Evolutionary conservation across 2,329 filamentous ascomycete genomes (phyloP).

Genomic region (Trichoderma sp.): DNA sequence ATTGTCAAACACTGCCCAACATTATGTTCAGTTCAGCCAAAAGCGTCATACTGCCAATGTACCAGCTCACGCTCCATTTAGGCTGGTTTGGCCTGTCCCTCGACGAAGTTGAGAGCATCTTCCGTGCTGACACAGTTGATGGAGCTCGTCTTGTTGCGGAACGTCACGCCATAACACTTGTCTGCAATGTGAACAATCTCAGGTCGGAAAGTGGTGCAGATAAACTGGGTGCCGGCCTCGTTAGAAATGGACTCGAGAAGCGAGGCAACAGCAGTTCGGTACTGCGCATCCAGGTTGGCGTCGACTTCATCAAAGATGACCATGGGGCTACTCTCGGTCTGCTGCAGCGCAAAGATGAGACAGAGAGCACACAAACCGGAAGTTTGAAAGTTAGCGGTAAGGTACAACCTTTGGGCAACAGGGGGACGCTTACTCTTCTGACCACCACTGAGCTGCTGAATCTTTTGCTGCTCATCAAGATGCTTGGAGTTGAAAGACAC

Average conservation of each 20-base stretch:
- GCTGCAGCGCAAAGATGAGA: slow-evolving; percentile 97
- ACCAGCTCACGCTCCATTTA: slow-evolving; percentile 20
- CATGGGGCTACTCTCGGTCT: slow-evolving; percentile 95
- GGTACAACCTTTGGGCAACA: neutral
- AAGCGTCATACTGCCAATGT: neutral
- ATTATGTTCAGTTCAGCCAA: slow-evolving; percentile 1
- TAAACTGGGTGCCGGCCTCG: slow-evolving; percentile 75
- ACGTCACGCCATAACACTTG: slow-evolving; percentile 96
- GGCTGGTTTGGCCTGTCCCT: slow-evolving; percentile 65
- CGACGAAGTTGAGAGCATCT: slow-evolving; percentile 90
- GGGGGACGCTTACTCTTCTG: slow-evolving; percentile 76
- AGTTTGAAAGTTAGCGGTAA: slow-evolving; percentile 26
- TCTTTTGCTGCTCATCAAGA: slow-evolving; percentile 91
- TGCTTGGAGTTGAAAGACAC: slow-evolving; percentile 99
- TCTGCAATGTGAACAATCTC: slow-evolving; percentile 95
- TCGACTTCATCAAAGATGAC: slow-evolving; percentile 99
- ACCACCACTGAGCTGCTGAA: slow-evolving; percentile 94
- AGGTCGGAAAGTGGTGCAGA: slow-evolving; percentile 97
- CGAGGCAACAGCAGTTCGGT: slow-evolving; percentile 90
- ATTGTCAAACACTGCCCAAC: neutral
- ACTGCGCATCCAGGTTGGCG: slow-evolving; percentile 96
- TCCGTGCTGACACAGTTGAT: slow-evolving; percentile 89
- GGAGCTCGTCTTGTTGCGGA: slow-evolving; percentile 88
- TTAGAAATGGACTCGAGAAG: slow-evolving; percentile 79
- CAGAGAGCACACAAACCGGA: slow-evolving; percentile 88